These are phyloP conservation scores for Phytophthora tentaculata DNA, from an alignment of 352 stramenopile species.

Conservation along the genomic window DNA sequence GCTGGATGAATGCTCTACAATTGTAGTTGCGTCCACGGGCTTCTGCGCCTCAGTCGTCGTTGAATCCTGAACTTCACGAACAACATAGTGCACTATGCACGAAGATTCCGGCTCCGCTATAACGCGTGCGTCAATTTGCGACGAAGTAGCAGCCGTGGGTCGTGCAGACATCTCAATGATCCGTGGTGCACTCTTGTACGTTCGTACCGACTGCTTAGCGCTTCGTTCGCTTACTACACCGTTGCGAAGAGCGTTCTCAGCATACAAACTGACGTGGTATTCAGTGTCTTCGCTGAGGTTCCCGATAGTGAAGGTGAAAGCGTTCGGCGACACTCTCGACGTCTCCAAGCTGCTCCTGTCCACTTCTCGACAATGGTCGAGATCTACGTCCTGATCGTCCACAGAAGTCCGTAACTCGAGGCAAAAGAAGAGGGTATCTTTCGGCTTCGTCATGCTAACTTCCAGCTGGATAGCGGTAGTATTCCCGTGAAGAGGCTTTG, in stretches of 20 bases:
- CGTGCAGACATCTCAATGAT: conserved; percentile 27
- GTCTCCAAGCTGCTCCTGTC: conserved; percentile 33
- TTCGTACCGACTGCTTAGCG: conserved; percentile 33
- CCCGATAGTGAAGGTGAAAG: conserved; percentile 47
- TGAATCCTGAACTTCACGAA: conserved; percentile 22
- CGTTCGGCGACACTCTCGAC: conserved; percentile 16
- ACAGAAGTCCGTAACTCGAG: conserved; percentile 12
- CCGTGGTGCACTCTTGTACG: conserved; percentile 47
- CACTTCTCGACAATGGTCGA: conserved; percentile 42
- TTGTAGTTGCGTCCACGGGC: conserved; percentile 18
- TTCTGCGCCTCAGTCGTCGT: conserved; percentile 10
- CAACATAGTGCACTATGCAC: conserved; percentile 58
- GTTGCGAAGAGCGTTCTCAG: conserved; percentile 63
- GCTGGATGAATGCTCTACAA: conserved; percentile 27
- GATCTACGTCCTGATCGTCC: neutral
- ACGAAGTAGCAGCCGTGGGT: conserved; percentile 42
- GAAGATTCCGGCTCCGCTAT: conserved; percentile 28
- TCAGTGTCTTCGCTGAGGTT: conserved; percentile 66
- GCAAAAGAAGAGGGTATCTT: conserved; percentile 62
- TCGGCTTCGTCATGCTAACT: conserved; percentile 61
- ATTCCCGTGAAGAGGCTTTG: conserved; percentile 43
- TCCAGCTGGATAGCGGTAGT: conserved; percentile 47
- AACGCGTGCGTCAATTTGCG: conserved; percentile 36
- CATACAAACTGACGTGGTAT: conserved; percentile 55
- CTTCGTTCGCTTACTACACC: conserved; percentile 54